A percentile compares a stretch with the other conserved stretches of the same genome.
Evolutionary conservation across 176 grass and related monocot genomes (phyloP).

Genomic region (Pontederia crassipes): DNA sequence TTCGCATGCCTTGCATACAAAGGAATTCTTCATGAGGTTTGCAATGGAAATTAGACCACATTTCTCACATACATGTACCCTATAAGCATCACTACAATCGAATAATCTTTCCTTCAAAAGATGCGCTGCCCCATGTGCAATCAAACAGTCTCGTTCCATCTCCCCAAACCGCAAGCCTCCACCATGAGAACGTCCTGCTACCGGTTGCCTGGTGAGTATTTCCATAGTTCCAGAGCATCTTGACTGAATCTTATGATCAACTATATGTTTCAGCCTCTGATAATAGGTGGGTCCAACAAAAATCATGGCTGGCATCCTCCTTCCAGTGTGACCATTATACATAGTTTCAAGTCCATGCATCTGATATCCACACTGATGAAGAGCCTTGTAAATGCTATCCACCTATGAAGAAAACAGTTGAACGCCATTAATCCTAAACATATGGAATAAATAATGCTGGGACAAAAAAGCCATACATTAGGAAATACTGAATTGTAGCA

Average conservation of each 20-base stretch:
- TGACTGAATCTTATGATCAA: slow-evolving; percentile 95
- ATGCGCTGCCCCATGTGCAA: slow-evolving; percentile 91
- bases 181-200: slow-evolving; percentile 81
- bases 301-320: slow-evolving; percentile 73
- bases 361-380: slow-evolving; percentile 95
- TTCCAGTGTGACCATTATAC: slow-evolving; percentile 96
- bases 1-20: slow-evolving; percentile 91
- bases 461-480: too few species aligned
- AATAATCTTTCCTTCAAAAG: slow-evolving; percentile 97
- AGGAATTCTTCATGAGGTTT: too few species aligned
- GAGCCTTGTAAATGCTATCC: slow-evolving; percentile 83
- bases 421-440: too few species aligned
- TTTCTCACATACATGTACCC: slow-evolving; percentile 75
- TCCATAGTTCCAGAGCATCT: slow-evolving; percentile 86
- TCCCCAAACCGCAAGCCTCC: slow-evolving; percentile 95
- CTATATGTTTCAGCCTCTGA: slow-evolving; percentile 96
- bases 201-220: slow-evolving; percentile 84
- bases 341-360: slow-evolving; percentile 98
- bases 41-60: too few species aligned
- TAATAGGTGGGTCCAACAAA: slow-evolving; percentile 97
- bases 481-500: too few species aligned
- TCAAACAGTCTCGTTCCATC: slow-evolving; percentile 99
- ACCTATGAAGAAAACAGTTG: slow-evolving; percentile 34
- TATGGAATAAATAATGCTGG: background rate
- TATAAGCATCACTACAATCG: slow-evolving; percentile 93